Evolutionary conservation across 306 rosid genomes (phyloP), one percentile per base, ranked within the genome.

Genomic region (Aeschynomene evenia): DNA sequence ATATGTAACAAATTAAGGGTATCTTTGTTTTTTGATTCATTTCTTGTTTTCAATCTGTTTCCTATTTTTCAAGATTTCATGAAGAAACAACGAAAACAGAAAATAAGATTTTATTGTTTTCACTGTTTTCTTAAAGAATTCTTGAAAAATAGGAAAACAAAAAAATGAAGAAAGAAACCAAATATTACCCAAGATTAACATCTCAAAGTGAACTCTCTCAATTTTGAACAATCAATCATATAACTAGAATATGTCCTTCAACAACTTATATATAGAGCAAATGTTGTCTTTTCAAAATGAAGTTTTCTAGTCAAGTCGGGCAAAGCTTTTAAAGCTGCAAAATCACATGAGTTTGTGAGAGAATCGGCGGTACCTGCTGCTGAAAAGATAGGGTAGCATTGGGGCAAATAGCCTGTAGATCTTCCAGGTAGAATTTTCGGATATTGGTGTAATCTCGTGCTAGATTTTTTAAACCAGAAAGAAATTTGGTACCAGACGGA

Each of bases 321-420:
- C 15, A 57, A 57, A 54, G 48, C 22, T 62, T 50, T 5, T 3
- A 52, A 26, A 55, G 28, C 36, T 11, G 20, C 9, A 63, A 6
- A 53, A 71, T 51, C 76, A 31, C 18, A 18, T 16, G 5, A 71
- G 37, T 9, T 61, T 60, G 36, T 70, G 63, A 77, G 57, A 72
- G 63, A 73, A 63, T 20, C 43, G 79, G 46, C 9, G 68, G 50
- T 76, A 94, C 97, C 97, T 94, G 99, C 86, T 94, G 99, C 88
- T 94, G 98, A 76, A 90, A 54, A 33, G 96, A 94, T 52, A 94
- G 51, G 67, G 80, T 83, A 43, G 88, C 81, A 52, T 82, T 60
- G 45, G 98, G 98, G 75, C 81, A 86, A 61, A 86, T 61, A 0
- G 93, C 86, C 70, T 84, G 92, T 58, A 88, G 18, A 51, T 85